Evolutionary conservation across 116 monocot genomes (phyloP).

Genomic region (Posidonia oceanica): DNA sequence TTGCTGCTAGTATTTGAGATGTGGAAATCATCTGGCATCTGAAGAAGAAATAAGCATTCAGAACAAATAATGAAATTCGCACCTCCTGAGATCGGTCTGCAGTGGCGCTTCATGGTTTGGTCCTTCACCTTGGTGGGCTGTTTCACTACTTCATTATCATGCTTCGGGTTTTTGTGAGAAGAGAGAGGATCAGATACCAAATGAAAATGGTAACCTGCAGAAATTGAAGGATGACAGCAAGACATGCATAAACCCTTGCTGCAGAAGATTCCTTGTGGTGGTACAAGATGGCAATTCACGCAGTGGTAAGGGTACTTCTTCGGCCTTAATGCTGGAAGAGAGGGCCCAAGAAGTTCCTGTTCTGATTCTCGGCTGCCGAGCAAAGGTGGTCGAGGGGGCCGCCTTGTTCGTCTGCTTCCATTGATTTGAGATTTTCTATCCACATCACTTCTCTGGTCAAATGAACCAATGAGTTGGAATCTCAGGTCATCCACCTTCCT

Average conservation of each 20-base stretch:
- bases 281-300: conserved; percentile 4
- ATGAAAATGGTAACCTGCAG: background rate
- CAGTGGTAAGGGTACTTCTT: background rate
- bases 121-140: background rate
- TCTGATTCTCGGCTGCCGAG: background rate
- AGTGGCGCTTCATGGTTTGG: conserved; percentile 12
- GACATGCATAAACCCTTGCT: conserved; percentile 5
- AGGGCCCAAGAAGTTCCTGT: background rate
- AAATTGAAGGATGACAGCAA: conserved; percentile 4
- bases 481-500: conserved; percentile 16
- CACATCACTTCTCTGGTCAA: background rate
- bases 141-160: background rate
- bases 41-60: conserved; percentile 10
- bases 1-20: conserved; percentile 6
- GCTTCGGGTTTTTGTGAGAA: background rate
- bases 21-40: conserved; percentile 18
- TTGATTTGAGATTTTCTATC: background rate
- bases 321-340: background rate
- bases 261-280: background rate
- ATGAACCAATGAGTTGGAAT: conserved; percentile 5
- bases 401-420: background rate
- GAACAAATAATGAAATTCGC: conserved; percentile 19
- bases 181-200: background rate
- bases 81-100: conserved; percentile 15
- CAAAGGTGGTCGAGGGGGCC: background rate